A percentile compares a stretch with the other conserved stretches of the same genome.
Evolutionary conservation across 257 asterid species (phyloP).

Genomic region (Phtheirospermum japonicum): DNA sequence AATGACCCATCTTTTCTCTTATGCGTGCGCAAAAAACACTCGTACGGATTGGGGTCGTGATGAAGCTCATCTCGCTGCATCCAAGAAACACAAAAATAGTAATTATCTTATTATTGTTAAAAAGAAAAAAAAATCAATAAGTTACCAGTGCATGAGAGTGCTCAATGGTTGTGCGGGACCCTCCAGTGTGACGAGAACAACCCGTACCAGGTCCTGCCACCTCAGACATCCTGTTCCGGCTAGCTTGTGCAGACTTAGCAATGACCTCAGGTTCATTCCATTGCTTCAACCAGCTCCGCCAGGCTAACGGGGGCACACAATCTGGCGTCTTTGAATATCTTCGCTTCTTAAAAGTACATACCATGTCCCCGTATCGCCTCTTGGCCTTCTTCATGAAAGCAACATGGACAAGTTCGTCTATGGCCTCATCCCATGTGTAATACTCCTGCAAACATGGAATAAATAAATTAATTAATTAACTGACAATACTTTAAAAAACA

Average conservation of each 20-base stretch:
- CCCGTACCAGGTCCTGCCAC: background rate
- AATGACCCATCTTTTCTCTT: background rate
- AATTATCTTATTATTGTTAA: too few species aligned
- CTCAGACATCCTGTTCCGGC: background rate
- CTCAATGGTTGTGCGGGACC: slow-evolving; percentile 1
- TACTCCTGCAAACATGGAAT: background rate
- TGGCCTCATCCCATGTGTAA: background rate
- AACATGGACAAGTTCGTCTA: background rate
- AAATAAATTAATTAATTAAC: background rate
- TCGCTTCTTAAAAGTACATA: background rate
- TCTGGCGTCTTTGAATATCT: background rate
- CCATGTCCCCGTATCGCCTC: background rate
- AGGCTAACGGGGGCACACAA: background rate
- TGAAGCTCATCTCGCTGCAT: background rate
- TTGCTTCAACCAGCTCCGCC: background rate
- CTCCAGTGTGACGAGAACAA: background rate
- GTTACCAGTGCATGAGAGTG: background rate
- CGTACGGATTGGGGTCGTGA: background rate
- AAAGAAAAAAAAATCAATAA: background rate
- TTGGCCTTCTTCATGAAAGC: background rate
- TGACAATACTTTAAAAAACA: background rate
- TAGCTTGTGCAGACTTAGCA: background rate
- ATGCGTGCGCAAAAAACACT: background rate
- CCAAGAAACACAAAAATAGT: background rate
- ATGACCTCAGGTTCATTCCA: background rate